phyloP scores from a whole-genome alignment of 208 protist genomes.

The Acanthamoeba royreba region DNA sequence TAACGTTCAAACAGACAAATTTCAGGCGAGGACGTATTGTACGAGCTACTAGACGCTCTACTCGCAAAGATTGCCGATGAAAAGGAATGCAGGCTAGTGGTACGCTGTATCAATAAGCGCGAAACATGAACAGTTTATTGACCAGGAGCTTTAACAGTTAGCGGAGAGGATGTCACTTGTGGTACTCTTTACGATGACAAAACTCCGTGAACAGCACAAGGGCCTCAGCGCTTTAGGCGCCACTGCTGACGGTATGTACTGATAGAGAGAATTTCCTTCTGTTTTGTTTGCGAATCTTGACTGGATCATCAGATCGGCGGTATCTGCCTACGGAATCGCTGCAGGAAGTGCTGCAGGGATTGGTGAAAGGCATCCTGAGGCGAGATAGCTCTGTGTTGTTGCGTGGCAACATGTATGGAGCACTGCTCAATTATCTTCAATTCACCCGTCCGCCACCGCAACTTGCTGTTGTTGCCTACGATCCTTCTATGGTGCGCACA shows the following conservation, averaged over 20 bases:
- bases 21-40: background rate
- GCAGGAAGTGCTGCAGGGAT: background rate
- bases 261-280: no score
- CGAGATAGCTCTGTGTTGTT: background rate
- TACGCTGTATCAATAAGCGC: no score
- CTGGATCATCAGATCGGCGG: background rate
- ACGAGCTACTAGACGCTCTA: constrained; percentile 17
- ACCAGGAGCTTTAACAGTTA: background rate
- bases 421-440: constrained; percentile 47
- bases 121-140: no score
- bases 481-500: background rate
- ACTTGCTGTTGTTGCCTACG: background rate
- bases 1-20: background rate
- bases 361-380: background rate
- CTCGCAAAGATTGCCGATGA: background rate
- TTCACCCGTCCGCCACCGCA: background rate
- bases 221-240: background rate
- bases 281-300: no score
- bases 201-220: constrained; percentile 41
- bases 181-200: constrained; percentile 12
- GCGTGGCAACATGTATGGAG: constrained; percentile 9
- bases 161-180: constrained; percentile 44
- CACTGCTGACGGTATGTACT: constrained; percentile 1
- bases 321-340: background rate
- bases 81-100: background rate